Conservation (phyloP, 306 rosid species). For the Lathyrus sativus region DNA sequence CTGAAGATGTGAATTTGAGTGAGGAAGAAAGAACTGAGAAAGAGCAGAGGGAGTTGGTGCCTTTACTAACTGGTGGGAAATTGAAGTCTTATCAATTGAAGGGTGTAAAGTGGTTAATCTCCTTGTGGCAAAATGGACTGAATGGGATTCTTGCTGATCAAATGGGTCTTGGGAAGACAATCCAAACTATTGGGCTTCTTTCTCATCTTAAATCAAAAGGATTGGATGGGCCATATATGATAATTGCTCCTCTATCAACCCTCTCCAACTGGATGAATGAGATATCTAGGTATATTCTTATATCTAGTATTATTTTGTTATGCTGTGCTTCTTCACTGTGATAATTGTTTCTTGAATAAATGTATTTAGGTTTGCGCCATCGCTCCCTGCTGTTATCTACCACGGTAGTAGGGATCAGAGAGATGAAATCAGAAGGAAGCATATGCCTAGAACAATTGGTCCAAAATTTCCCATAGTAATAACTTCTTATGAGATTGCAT, state of each 20-base stretch:
- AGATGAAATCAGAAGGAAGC: conserved; percentile 71
- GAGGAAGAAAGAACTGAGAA: conserved; percentile 72
- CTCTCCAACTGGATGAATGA: conserved; percentile 94
- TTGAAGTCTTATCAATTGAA: conserved; percentile 86
- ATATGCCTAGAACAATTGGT: conserved; percentile 80
- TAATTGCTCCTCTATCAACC: conserved; percentile 92
- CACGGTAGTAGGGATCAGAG: conserved; percentile 79
- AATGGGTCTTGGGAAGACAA: conserved; percentile 99
- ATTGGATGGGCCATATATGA: conserved; percentile 85
- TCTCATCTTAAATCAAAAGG: conserved; percentile 86
- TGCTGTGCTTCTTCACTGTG: conserved; percentile 20
- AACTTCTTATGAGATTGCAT: conserved; percentile 92
- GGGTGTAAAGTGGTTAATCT: conserved; percentile 96
- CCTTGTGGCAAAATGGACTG: conserved; percentile 99
- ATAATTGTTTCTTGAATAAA: conserved; percentile 16
- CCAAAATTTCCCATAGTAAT: conserved; percentile 76
- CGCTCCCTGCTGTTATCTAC: conserved; percentile 60
- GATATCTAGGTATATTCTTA: conserved; percentile 50
- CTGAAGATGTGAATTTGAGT: conserved; percentile 60
- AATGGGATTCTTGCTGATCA: conserved; percentile 99
- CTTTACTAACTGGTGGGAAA: conserved; percentile 83
- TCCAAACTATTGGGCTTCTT: conserved; percentile 91
- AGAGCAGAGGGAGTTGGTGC: conserved; percentile 86
- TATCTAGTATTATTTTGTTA: conserved; percentile 3
- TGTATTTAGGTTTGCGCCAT: conserved; percentile 74